Conservation (phyloP, 805 yeast genomes). For the Brettanomyces custersianus region DNA sequence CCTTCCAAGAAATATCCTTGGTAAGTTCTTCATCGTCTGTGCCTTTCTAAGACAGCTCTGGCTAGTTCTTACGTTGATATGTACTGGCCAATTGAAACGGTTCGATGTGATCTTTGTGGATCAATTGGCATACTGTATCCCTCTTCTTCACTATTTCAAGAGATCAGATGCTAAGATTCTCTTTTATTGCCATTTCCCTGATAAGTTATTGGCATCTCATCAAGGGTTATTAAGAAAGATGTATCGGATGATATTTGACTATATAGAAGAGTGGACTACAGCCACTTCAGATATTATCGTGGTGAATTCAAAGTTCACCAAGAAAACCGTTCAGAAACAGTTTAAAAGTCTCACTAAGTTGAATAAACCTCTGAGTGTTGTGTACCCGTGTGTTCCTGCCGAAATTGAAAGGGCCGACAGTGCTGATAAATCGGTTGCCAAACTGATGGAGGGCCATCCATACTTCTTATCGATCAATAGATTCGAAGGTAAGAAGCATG, state of each 20-base stretch:
- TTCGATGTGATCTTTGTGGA: constrained; percentile 79
- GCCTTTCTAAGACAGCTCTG: constrained; percentile 79
- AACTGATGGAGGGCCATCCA: constrained; percentile 27
- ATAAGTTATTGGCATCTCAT: constrained; percentile 62
- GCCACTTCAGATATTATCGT: constrained; percentile 67
- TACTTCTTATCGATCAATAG: constrained; percentile 75
- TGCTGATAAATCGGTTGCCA: constrained; percentile 25
- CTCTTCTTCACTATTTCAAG: constrained; percentile 47
- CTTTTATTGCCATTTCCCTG: constrained; percentile 97
- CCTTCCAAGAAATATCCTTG: constrained; percentile 61
- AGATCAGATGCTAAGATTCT: constrained; percentile 40
- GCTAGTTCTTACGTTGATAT: constrained; percentile 38
- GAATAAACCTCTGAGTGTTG: constrained; percentile 40
- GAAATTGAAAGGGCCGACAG: constrained; percentile 7
- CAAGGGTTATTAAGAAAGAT: constrained; percentile 44
- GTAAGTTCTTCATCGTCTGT: constrained; percentile 68
- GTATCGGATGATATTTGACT: constrained; percentile 78
- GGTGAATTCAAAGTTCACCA: constrained; percentile 85
- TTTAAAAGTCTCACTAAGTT: constrained; percentile 33
- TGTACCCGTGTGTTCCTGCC: constrained; percentile 72
- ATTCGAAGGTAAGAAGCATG: constrained; percentile 79
- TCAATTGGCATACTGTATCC: constrained; percentile 79
- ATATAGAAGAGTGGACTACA: constrained; percentile 76
- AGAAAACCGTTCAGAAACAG: constrained; percentile 53
- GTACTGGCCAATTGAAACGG: constrained; percentile 35